Evolutionary conservation across 1,284 basidiomycete genomes (phyloP).

Genomic region (Sanguinoderma infundibulare): DNA sequence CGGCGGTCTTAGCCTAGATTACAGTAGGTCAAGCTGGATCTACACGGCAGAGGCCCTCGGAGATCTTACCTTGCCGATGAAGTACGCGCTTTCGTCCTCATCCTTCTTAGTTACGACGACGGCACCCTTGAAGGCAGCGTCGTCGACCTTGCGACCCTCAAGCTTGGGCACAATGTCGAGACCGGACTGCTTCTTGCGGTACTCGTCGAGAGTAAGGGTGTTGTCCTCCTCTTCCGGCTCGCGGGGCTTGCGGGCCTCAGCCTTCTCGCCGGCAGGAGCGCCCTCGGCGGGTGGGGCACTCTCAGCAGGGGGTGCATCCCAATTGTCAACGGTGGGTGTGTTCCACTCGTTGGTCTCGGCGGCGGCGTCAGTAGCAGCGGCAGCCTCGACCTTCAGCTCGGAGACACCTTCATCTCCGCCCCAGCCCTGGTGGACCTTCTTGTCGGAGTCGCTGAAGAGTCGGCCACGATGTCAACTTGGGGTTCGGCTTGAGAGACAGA

Average conservation of each 20-base stretch:
- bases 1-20: slow-evolving; percentile 52
- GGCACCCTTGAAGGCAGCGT: slow-evolving; percentile 64
- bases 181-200: slow-evolving; percentile 75
- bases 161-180: slow-evolving; percentile 65
- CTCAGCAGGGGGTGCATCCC: slow-evolving; percentile 44
- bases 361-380: slow-evolving; percentile 45
- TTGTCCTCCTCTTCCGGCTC: slow-evolving; percentile 91
- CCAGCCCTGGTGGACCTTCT: slow-evolving; percentile 92
- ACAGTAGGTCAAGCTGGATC: not conserved
- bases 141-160: slow-evolving; percentile 70
- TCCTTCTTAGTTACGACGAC: slow-evolving; percentile 61
- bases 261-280: slow-evolving; percentile 39
- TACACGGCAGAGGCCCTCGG: not conserved
- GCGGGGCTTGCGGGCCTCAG: slow-evolving; percentile 43
- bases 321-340: slow-evolving; percentile 35
- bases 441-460: slow-evolving; percentile 78
- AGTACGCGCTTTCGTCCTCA: slow-evolving; percentile 69
- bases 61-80: slow-evolving; percentile 71
- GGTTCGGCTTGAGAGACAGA: not conserved
- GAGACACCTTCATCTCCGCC: slow-evolving; percentile 84
- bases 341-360: slow-evolving; percentile 47
- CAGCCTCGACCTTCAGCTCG: slow-evolving; percentile 78
- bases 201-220: slow-evolving; percentile 87
- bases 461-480: slow-evolving; percentile 10
- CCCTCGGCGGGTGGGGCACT: slow-evolving; percentile 38